phyloP scores from a whole-genome alignment of 768 basidiomycete species.

The Leucosporidium yakuticum region DNA sequence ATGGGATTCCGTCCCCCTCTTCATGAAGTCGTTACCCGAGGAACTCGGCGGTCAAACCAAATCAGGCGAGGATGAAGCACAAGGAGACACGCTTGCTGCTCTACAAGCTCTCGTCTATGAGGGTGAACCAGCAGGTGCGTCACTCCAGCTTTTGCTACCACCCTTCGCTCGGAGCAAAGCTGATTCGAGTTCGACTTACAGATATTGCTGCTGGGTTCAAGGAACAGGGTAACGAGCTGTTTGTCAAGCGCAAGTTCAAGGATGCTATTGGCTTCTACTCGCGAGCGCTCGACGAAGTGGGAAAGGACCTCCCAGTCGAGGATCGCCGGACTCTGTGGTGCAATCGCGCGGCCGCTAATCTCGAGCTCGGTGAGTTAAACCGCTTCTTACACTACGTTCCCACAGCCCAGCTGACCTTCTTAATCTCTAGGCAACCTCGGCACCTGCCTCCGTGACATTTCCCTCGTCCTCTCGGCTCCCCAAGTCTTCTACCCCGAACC shows the following conservation, averaged over 20 bases:
- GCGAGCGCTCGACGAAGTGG: conserved; percentile 79
- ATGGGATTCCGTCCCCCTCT: conserved; percentile 71
- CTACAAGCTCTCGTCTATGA: conserved; percentile 80
- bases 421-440: conserved; percentile 70
- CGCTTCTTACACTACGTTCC: neutral
- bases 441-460: conserved; percentile 76
- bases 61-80: conserved; percentile 44
- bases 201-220: conserved; percentile 91
- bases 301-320: conserved; percentile 51
- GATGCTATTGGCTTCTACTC: conserved; percentile 87
- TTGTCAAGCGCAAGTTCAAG: conserved; percentile 73
- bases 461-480: conserved; percentile 52
- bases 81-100: conserved; percentile 66
- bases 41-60: conserved; percentile 16
- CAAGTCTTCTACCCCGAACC: conserved; percentile 23
- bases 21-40: conserved; percentile 78
- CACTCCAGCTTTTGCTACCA: conserved; percentile 5
- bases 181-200: conserved; percentile 41
- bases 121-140: conserved; percentile 86
- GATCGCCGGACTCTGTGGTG: conserved; percentile 57
- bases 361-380: conserved; percentile 66
- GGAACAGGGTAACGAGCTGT: conserved; percentile 91
- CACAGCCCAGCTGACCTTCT: neutral
- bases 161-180: no score
- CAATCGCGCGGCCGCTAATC: conserved; percentile 89